Evolutionary conservation across 306 rosid species (phyloP).

Genomic region (Vicia villosa): DNA sequence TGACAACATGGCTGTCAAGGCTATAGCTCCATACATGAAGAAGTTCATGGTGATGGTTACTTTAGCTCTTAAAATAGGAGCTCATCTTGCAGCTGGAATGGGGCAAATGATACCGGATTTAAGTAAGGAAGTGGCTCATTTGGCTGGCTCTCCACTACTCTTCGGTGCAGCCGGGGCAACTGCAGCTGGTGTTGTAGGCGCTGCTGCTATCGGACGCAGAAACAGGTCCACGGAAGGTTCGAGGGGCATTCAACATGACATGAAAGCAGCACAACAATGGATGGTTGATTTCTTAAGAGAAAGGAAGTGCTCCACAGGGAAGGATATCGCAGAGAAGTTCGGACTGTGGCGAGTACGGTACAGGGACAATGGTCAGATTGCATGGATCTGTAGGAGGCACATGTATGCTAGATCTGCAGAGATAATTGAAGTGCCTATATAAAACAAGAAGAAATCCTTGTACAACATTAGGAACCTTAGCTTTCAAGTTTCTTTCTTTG

Average conservation of each 20-base stretch:
- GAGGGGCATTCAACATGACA: conserved; percentile 73
- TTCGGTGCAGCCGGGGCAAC: conserved; percentile 67
- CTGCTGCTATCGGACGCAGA: conserved; percentile 60
- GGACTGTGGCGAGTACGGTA: conserved; percentile 93
- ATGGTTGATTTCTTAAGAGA: conserved; percentile 90
- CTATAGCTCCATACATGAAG: conserved; percentile 86
- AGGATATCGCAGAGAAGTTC: conserved; percentile 91
- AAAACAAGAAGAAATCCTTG: conserved; percentile 35
- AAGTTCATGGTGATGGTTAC: conserved; percentile 87
- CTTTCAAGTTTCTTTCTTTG: conserved; percentile 12
- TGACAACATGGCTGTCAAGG: conserved; percentile 71
- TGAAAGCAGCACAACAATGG: conserved; percentile 89
- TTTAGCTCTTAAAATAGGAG: conserved; percentile 90
- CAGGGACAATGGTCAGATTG: conserved; percentile 77
- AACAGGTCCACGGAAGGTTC: conserved; percentile 55
- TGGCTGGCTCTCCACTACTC: conserved; percentile 72
- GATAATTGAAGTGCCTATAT: conserved; percentile 82
- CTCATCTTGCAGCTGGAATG: conserved; percentile 93
- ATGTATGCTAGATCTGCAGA: conserved; percentile 77
- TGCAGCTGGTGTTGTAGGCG: conserved; percentile 72
- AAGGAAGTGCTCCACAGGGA: conserved; percentile 76
- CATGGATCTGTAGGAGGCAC: conserved; percentile 95
- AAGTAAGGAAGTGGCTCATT: conserved; percentile 86
- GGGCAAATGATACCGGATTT: conserved; percentile 94
- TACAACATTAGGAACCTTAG: conserved; percentile 3